A percentile compares a stretch with the other conserved stretches of the same genome.
These are phyloP conservation scores for Metarhizium robertsii DNA, from an alignment of 2,329 filamentous ascomycete species.

Conservation along the genomic window DNA sequence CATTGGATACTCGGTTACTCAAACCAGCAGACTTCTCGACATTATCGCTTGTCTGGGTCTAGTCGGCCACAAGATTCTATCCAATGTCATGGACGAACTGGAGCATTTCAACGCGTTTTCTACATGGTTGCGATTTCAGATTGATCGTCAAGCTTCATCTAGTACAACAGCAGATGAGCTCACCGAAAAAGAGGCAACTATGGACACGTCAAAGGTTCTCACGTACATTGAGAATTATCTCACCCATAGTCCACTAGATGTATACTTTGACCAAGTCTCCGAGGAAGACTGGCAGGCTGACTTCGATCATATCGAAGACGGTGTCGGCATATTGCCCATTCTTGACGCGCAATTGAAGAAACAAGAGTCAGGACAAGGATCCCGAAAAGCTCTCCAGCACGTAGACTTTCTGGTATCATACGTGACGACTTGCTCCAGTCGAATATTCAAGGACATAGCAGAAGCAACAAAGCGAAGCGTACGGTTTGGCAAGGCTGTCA, in stretches of 20 bases:
- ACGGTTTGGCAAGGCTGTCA: constrained; percentile 49
- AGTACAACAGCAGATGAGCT: constrained; percentile 59
- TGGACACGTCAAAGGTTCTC: constrained; percentile 65
- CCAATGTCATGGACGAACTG: constrained; percentile 65
- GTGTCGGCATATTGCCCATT: constrained; percentile 35
- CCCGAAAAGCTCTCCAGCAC: constrained; percentile 45
- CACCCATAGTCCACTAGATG: constrained; percentile 52
- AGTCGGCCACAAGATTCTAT: constrained; percentile 63
- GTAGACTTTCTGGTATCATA: constrained; percentile 55
- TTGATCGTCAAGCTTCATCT: constrained; percentile 62
- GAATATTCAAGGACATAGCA: constrained; percentile 58
- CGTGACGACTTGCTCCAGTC: constrained; percentile 46
- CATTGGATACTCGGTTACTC: constrained; percentile 55
- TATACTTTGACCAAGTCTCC: constrained; percentile 46
- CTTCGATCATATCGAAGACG: constrained; percentile 34
- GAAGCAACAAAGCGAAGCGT: constrained; percentile 61
- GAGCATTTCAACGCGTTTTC: constrained; percentile 72
- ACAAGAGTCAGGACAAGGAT: constrained; percentile 33
- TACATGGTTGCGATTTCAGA: constrained; percentile 73
- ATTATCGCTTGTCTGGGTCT: constrained; percentile 67
- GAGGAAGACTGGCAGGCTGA: constrained; percentile 41
- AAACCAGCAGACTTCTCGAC: constrained; percentile 58
- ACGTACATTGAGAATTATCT: constrained; percentile 69
- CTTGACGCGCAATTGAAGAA: constrained; percentile 40
- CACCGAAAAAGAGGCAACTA: constrained; percentile 64